Conservation (phyloP, 1,139 yeast species). For the Suhomyces panamericanus region DNA sequence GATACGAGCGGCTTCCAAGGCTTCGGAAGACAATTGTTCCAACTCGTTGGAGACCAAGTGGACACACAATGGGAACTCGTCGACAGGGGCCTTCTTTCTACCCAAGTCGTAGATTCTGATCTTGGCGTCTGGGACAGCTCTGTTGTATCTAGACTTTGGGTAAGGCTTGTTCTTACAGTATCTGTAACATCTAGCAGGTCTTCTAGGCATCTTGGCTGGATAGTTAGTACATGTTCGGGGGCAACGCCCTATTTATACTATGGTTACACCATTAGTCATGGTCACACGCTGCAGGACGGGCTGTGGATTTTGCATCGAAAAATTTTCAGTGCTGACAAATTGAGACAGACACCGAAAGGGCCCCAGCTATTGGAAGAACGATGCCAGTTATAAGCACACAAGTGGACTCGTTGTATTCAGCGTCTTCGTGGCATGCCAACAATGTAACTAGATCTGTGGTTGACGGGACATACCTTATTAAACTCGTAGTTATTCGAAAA, state of each 20-base stretch:
- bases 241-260: background rate
- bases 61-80: constrained; percentile 99
- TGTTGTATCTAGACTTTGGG: constrained; percentile 99
- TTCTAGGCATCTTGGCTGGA: constrained; percentile 91
- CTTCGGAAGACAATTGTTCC: constrained; percentile 99
- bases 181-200: constrained; percentile 99
- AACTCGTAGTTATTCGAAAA: constrained; percentile 19
- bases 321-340: constrained; percentile 3
- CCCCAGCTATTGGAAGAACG: too few relatives aligned
- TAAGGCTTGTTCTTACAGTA: constrained; percentile 99
- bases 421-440: background rate
- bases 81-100: constrained; percentile 99
- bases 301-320: background rate
- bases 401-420: background rate
- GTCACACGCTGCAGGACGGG: too few relatives aligned
- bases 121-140: constrained; percentile 99
- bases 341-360: background rate
- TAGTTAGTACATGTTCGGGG: constrained; percentile 32
- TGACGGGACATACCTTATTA: constrained; percentile 23
- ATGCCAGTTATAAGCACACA: too few relatives aligned
- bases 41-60: constrained; percentile 99
- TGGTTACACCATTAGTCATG: constrained; percentile 1
- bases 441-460: background rate
- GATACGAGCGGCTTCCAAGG: constrained; percentile 99
- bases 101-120: constrained; percentile 99